Evolutionary conservation across 768 basidiomycete species (phyloP).

Genomic region (Phylloporus rhodoxanthus): DNA sequence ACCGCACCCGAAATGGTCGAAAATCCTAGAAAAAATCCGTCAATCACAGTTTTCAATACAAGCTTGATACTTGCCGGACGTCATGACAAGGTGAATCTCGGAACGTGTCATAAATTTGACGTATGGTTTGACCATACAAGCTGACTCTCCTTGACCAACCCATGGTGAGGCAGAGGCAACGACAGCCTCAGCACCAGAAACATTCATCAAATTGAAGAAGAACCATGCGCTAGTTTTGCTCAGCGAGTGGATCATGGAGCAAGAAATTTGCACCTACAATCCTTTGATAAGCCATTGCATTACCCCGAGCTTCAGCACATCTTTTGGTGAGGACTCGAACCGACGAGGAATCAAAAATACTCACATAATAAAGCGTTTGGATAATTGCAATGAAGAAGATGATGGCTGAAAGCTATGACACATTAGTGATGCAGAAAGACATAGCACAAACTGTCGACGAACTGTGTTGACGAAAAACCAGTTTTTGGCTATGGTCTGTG

Average conservation of each 20-base stretch:
- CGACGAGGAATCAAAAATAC: background rate
- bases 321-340: background rate
- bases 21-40: constrained; percentile 43
- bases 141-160: constrained; percentile 87
- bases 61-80: constrained; percentile 50
- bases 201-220: constrained; percentile 86
- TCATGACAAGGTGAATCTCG: constrained; percentile 85
- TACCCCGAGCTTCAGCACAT: constrained; percentile 50
- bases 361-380: constrained; percentile 79
- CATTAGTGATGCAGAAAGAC: constrained; percentile 13
- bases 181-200: constrained; percentile 93
- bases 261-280: constrained; percentile 47
- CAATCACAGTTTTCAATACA: background rate
- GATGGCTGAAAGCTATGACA: constrained; percentile 57
- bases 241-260: background rate
- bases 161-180: constrained; percentile 92
- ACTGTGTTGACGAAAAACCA: constrained; percentile 87
- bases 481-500: constrained; percentile 54
- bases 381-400: constrained; percentile 94
- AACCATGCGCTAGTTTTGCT: constrained; percentile 65
- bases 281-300: constrained; percentile 92
- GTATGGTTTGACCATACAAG: constrained; percentile 79
- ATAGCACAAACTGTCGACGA: constrained; percentile 20
- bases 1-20: constrained; percentile 92
- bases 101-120: constrained; percentile 81